Percentiles rank a stretch among this genome's conserved stretches.
Evolutionary conservation across 495 filamentous ascomycete species (phyloP).

Genomic region (Penicillium daleae): DNA sequence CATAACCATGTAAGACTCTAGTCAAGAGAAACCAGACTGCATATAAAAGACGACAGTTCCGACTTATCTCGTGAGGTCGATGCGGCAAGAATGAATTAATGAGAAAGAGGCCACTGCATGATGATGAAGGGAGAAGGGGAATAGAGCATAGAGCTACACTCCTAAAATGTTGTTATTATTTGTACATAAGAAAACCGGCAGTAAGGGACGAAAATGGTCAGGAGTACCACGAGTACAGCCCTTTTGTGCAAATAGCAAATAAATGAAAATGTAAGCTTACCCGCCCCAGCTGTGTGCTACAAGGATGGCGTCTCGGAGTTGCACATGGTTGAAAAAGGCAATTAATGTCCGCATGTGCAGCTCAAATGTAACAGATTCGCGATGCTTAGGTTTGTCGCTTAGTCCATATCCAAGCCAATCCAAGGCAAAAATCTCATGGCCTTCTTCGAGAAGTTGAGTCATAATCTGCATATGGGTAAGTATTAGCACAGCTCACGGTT

Average conservation of each 20-base stretch:
- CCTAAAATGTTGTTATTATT: neutral
- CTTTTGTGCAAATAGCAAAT: neutral
- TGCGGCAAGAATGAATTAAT: constrained; percentile 6
- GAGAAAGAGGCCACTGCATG: constrained; percentile 11
- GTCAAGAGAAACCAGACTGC: constrained; percentile 2
- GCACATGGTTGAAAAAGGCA: constrained; percentile 5
- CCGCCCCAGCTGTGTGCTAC: constrained; percentile 7
- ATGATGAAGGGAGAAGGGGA: neutral
- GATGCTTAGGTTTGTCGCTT: constrained; percentile 1
- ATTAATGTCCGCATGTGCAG: constrained; percentile 7
- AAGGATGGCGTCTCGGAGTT: neutral
- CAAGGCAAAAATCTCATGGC: constrained; percentile 6
- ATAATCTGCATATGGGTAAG: neutral
- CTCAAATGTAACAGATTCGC: constrained; percentile 5
- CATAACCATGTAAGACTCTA: constrained; percentile 2
- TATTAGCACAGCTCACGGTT: neutral
- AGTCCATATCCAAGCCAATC: constrained; percentile 6
- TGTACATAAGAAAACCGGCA: neutral
- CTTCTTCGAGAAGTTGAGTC: constrained; percentile 2
- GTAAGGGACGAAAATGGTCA: too few species aligned
- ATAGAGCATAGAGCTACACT: constrained; percentile 10
- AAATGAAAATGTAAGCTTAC: too few species aligned
- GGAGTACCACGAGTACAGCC: too few species aligned
- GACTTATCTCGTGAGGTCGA: neutral
- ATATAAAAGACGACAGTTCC: neutral